A percentile compares a stretch with the other conserved stretches of the same genome.
Evolutionary conservation across 257 asterid genomes (phyloP).

Genomic region (Capsicum pubescens): DNA sequence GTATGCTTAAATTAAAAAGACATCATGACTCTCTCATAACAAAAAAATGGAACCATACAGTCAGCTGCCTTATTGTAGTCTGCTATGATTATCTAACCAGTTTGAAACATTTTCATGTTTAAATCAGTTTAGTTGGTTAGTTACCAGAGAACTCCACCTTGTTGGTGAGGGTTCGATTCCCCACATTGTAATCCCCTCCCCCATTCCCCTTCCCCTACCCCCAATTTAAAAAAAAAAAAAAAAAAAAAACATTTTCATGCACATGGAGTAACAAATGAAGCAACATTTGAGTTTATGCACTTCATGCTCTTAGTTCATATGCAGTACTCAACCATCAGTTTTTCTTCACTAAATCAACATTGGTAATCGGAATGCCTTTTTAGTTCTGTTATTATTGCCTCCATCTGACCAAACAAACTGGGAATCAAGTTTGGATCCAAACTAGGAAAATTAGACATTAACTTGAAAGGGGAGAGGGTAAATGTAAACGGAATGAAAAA

Average conservation of each 20-base stretch:
- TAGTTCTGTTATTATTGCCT: constrained; percentile 2
- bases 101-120: neutral
- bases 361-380: neutral
- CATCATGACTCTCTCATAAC: neutral
- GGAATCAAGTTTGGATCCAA: neutral
- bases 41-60: neutral
- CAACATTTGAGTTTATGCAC: neutral
- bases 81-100: neutral
- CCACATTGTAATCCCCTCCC: too few relatives aligned
- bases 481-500: neutral
- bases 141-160: too few relatives aligned
- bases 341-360: neutral
- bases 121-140: too few relatives aligned
- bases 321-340: constrained; percentile 2
- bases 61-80: constrained; percentile 1
- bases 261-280: neutral
- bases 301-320: constrained; percentile 4
- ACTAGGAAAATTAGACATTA: neutral
- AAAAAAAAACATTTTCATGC: too few relatives aligned
- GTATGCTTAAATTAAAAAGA: neutral
- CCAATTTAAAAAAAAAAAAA: too few relatives aligned
- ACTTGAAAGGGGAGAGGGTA: neutral
- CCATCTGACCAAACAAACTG: neutral
- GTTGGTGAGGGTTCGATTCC: too few relatives aligned
- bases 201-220: too few relatives aligned